A percentile compares a stretch with the other conserved stretches of the same genome.
phyloP scores from a whole-genome alignment of 2,329 filamentous ascomycete species.

The Microdochium trichocladiopsis region DNA sequence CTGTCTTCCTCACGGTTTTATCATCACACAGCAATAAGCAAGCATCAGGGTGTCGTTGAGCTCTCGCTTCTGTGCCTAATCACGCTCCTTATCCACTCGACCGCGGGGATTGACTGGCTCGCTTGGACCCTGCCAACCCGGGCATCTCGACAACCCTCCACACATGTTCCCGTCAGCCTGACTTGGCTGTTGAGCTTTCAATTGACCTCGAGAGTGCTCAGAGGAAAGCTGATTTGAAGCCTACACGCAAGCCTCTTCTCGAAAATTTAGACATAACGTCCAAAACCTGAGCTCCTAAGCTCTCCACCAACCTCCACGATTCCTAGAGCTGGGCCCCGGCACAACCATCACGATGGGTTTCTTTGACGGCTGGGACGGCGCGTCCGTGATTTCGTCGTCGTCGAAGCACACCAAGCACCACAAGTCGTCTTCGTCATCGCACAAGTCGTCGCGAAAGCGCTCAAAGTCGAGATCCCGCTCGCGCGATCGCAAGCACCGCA shows the following conservation, averaged over 20 bases:
- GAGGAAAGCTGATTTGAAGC: too few species aligned
- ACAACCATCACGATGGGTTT: constrained; percentile 15
- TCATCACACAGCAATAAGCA: too few species aligned
- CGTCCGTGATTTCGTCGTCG: constrained; percentile 14
- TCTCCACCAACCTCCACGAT: not conserved
- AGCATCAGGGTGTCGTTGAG: too few species aligned
- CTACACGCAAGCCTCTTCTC: too few species aligned
- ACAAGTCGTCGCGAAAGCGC: constrained; percentile 11
- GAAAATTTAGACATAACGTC: too few species aligned
- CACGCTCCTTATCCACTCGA: too few species aligned
- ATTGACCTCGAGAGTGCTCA: too few species aligned
- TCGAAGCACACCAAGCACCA: constrained; percentile 7
- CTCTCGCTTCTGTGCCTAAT: not conserved
- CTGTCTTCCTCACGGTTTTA: not conserved
- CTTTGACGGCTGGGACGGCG: constrained; percentile 21
- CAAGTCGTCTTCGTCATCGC: constrained; percentile 15
- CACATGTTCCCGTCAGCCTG: not conserved
- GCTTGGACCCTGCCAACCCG: too few species aligned
- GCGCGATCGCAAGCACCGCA: constrained; percentile 19
- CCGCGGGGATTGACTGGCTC: not conserved
- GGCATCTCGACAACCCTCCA: not conserved
- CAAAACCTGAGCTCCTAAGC: not conserved
- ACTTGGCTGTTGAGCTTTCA: too few species aligned
- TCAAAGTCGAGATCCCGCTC: constrained; percentile 13
- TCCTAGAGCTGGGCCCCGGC: too few species aligned